phyloP scores from a whole-genome alignment of 495 filamentous ascomycete genomes.

The Neurospora sp. region DNA sequence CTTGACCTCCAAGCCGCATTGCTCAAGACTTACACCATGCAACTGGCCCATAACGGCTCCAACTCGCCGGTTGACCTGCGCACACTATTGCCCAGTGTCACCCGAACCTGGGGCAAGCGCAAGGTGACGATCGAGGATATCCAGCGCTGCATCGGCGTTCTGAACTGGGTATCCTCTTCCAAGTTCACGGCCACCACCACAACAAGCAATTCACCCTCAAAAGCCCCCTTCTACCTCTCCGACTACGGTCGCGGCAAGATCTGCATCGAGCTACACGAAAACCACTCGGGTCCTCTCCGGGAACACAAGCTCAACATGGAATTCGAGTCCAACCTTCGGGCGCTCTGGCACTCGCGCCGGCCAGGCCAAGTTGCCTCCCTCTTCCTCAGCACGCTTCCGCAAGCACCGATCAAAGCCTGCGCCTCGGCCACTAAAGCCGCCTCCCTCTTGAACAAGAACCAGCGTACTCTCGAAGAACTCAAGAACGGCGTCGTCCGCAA shows the following conservation, averaged over 20 bases:
- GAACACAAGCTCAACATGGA: constrained; percentile 44
- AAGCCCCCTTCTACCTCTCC: constrained; percentile 38
- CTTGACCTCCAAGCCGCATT: constrained; percentile 47
- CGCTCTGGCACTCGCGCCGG: constrained; percentile 32
- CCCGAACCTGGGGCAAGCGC: constrained; percentile 51
- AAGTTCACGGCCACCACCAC: constrained; percentile 1
- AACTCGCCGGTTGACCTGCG: constrained; percentile 48
- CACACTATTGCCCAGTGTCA: constrained; percentile 42
- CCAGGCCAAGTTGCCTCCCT: constrained; percentile 10
- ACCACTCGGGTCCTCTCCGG: constrained; percentile 34
- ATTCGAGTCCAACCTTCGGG: constrained; percentile 41
- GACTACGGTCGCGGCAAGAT: constrained; percentile 49
- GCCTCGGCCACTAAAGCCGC: constrained; percentile 33
- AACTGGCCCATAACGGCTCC: constrained; percentile 55
- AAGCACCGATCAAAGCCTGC: constrained; percentile 40
- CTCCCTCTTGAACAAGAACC: constrained; percentile 42
- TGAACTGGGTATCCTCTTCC: constrained; percentile 18
- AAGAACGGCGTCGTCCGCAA: constrained; percentile 40
- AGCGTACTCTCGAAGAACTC: constrained; percentile 51
- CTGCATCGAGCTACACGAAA: constrained; percentile 31
- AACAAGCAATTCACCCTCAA: background rate
- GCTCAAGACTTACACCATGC: constrained; percentile 46
- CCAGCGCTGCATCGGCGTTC: constrained; percentile 43
- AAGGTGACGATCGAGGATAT: constrained; percentile 50
- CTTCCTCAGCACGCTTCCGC: constrained; percentile 46